A percentile compares a stretch with the other conserved stretches of the same genome.
These are phyloP conservation scores for Leccinum solheimii DNA, from an alignment of 1,284 basidiomycete species.

Conservation along the genomic window DNA sequence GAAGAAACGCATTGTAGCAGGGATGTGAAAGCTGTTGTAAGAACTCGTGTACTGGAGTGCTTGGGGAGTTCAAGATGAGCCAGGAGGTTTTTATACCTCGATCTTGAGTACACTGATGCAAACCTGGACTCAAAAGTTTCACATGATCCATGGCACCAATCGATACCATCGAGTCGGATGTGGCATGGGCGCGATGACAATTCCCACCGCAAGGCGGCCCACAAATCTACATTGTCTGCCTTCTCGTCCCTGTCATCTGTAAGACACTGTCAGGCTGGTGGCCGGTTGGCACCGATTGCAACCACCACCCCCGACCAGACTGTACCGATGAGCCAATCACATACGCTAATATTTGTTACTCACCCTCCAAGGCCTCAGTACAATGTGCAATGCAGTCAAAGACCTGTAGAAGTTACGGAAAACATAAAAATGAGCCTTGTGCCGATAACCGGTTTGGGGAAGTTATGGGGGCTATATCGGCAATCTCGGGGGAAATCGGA, in stretches of 20 bases:
- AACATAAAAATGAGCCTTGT: background rate
- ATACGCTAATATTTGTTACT: background rate
- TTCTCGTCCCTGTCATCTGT: constrained; percentile 3
- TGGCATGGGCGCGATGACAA: background rate
- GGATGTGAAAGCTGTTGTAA: background rate
- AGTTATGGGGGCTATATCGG: background rate
- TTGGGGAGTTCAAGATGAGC: background rate
- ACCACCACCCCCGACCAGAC: background rate
- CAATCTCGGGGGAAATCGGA: background rate
- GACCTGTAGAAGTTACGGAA: background rate
- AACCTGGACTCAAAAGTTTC: background rate
- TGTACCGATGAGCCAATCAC: background rate
- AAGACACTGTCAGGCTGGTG: background rate
- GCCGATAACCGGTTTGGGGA: background rate
- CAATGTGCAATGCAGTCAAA: background rate
- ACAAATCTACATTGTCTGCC: background rate
- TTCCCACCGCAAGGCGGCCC: background rate
- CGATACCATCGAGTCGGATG: background rate
- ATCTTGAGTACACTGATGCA: background rate
- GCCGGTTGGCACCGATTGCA: background rate
- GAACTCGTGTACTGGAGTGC: constrained; percentile 15
- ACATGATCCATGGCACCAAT: background rate
- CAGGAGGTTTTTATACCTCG: constrained; percentile 16
- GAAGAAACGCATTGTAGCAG: constrained; percentile 16
- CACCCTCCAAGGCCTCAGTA: background rate